Evolutionary conservation across 2,329 filamentous ascomycete species (phyloP), one percentile per base, ranked within the genome.

Genomic region (Venturia asperata): DNA sequence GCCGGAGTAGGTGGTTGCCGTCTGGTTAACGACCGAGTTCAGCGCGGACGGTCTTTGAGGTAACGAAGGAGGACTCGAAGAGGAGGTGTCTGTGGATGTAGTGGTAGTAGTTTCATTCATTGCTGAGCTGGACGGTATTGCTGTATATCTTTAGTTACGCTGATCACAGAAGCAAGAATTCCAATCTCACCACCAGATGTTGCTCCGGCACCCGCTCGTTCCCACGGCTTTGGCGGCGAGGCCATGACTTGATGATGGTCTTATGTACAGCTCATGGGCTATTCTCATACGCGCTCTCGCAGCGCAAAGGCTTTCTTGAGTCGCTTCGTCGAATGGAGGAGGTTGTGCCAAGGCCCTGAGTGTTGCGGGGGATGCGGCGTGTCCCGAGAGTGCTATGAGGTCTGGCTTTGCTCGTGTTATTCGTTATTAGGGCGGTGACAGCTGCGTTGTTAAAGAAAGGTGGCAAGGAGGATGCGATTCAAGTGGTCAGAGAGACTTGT

Each of bases 161-260:
- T 19, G 15, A 34, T 15, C n/a, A 17, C 37, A 30, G 3, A 52
- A 55, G 37, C 17, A 37, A 19, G 49, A 30, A 10, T 30, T 42
- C 19, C 27, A 39, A 37, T 63, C 43, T 42, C 42, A 64, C 56
- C 62, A 52, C 66, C 67, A 62, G 70, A 69, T 9, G 70, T 71
- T 62, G 69, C 71, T 66, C 77, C 81, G 68, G 85, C 84, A 77
- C 88, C 89, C 69, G 87, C 84, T 76, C 88, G 85, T 80, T 99
- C 94, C 94, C 94, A 99, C 60, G 94, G 94, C 79, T 99, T 99
- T 65, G 94, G 94, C 74, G 94, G 94, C 77, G 93, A 79, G 72
- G 83, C 82, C 83, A 86, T 85, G 69, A 71, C 64, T 64, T 42
- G n/a, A 34, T 67, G 60, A 64, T 52, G 67, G 66, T 67, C 67